These are phyloP conservation scores for Phalaenopsis equestris DNA, from an alignment of 106 monocot genomes.

Conservation along the genomic window DNA sequence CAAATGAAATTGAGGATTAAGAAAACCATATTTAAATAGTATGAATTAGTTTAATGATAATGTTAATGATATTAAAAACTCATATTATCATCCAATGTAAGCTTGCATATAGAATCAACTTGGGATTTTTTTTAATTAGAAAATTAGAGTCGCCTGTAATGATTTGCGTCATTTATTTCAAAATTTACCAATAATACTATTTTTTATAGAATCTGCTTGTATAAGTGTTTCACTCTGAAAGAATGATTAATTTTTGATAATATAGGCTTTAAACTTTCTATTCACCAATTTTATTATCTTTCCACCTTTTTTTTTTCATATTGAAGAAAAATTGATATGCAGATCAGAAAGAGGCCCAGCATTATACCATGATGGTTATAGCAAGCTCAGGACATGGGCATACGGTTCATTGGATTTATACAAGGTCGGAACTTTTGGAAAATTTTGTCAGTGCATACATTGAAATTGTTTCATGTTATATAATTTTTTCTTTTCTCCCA, in stretches of 20 bases:
- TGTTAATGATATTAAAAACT: too few species aligned
- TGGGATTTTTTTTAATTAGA: too few species aligned
- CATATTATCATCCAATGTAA: too few species aligned
- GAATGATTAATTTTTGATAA: not conserved
- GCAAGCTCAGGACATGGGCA: constrained; percentile 79
- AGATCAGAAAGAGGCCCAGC: constrained; percentile 49
- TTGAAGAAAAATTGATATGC: constrained; percentile 8
- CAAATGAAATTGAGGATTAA: too few species aligned
- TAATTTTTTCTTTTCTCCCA: not conserved
- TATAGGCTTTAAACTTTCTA: not conserved
- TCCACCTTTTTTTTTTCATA: not conserved
- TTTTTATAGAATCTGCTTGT: not conserved
- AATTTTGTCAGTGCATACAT: not conserved
- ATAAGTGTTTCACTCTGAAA: not conserved
- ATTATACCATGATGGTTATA: constrained; percentile 66
- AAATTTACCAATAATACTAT: not conserved
- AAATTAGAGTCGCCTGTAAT: too few species aligned
- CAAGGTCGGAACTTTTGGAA: constrained; percentile 42
- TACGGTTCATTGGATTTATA: constrained; percentile 92
- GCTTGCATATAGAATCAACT: too few species aligned
- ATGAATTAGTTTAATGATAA: too few species aligned
- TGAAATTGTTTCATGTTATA: not conserved
- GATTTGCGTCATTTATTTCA: too few species aligned
- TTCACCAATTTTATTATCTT: not conserved
- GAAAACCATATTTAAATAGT: too few species aligned